These are phyloP conservation scores for Talaromyces rugulosus DNA, from an alignment of 2,329 filamentous ascomycete genomes.

Conservation along the genomic window DNA sequence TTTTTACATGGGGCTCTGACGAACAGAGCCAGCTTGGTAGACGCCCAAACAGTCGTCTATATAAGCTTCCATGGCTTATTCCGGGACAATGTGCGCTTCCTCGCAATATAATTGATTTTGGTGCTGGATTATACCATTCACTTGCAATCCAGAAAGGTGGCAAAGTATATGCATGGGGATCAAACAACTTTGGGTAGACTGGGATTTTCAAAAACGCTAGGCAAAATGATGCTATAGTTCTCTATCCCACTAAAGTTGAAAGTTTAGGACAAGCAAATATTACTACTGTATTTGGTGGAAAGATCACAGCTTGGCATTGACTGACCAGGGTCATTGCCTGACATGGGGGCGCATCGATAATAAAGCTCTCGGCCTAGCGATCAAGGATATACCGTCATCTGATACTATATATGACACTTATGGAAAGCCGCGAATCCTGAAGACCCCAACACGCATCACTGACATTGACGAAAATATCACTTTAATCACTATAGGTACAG, in stretches of 20 bases:
- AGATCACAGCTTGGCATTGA: conserved; percentile 19
- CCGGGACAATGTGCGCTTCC: neutral
- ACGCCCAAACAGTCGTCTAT: neutral
- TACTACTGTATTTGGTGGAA: conserved; percentile 53
- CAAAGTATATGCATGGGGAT: conserved; percentile 64
- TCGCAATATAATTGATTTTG: conserved; percentile 40
- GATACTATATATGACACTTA: neutral
- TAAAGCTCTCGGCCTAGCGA: conserved; percentile 15
- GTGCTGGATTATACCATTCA: conserved; percentile 38
- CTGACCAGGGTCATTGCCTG: conserved; percentile 15
- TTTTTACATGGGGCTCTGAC: neutral
- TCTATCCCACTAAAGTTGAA: conserved; percentile 59
- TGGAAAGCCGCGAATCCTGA: neutral
- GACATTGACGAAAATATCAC: neutral
- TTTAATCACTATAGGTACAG: conserved; percentile 4
- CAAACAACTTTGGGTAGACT: conserved; percentile 76
- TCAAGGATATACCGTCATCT: conserved; percentile 11
- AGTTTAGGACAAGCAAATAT: conserved; percentile 47
- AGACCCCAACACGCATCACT: neutral
- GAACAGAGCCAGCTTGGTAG: neutral
- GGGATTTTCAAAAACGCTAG: conserved; percentile 60
- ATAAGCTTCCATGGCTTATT: neutral
- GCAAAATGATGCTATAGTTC: conserved; percentile 54
- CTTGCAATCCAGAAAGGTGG: conserved; percentile 42
- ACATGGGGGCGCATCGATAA: conserved; percentile 18